Evolutionary conservation across 2,329 filamentous ascomycete genomes (phyloP), one percentile per base, ranked within the genome.

Genomic region (Calonectria fujianensis): DNA sequence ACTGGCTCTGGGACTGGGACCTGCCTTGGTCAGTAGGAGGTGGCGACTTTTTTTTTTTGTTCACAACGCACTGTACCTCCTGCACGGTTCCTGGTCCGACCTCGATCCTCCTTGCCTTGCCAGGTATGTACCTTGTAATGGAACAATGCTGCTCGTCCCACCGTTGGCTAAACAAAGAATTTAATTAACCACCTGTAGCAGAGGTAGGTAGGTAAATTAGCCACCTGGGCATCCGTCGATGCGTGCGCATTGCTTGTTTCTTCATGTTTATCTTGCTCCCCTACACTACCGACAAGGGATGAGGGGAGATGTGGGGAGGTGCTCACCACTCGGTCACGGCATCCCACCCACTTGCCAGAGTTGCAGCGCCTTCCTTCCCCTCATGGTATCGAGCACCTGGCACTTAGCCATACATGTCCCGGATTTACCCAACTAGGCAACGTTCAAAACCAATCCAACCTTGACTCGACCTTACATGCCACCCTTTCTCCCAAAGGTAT

Each of bases 361-460:
- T 65, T 41, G 57, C 37, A 63, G 57, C 10, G 57, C 24, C 57
- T 63, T 35, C 57, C 32, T 61, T 63, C 57, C 57, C 57, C 57
- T 63, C 57, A 63, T 27, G 57, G 57, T 63, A 63, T 39, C 37
- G 45, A 66, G 64, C 50, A 37, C 32, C 50, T 39, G 64, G 32
- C 64, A 67, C 45, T 67, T 67, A 37, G 14, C 32, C 57, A 63
- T 41, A 48, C 63, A 66, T 50, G 41, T 66, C 41, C 61, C 41
- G 41, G 20, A 24, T 45, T 20, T 32, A 37, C 70, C 65, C 57
- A 63, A 63, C 57, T 73, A 45, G 29, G 41, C 37, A 64, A 69
- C 70, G 57, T 63, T 65, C 48, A 69, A 67, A 66, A 32, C 59
- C 66, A 73, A 41, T 27, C 67, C 59, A 70, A 73, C 72, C 67